Evolutionary conservation across 306 rosid genomes (phyloP), one percentile per base, ranked within the genome.

Genomic region (Gastrolobium villosum): DNA sequence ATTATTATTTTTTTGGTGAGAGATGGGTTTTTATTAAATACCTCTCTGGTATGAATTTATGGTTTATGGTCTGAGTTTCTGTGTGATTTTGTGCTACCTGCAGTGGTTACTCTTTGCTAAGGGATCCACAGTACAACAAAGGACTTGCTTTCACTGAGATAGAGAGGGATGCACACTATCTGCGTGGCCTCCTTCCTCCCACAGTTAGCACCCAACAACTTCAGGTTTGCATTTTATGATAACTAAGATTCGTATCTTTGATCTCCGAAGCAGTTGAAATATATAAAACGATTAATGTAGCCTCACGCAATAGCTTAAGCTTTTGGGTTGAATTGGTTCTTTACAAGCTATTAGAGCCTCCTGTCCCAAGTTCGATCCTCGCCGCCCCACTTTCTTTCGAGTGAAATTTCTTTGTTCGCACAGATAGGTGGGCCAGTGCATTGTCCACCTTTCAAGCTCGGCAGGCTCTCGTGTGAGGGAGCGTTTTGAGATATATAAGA

Each of bases 121-220:
- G 99, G 74, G 99, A 95, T 84, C 99, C 99, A 20, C 99, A 91
- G 15, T 90, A 95, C 85, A 93, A 95, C 85, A 95, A 95, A 70
- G 99, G 99, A 48, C 90, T 95, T 53, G 96, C 97, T 59, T 95
- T 95, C 78, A 91, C 90, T 5, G 96, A 88, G 81, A 85, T 85
- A 69, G 99, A 95, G 91, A 95, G 99, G 74, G 99, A 93, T 85
- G 85, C 96, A 13, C 99, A 95, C 83, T 93, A 93, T 84, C 78
- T 93, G 94, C 94, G 99, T 7, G 99, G 99, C 0, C 99, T 95
- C 74, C 75, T 95, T 13, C 99, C 99, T 71, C 99, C 99, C 1
- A 66, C 86, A 7, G 72, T 88, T 70, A 32, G 52, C 64, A 3
- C 89, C 59, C 99, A 95, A 82, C 83, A 86, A 72, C 97, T 91